A percentile compares a stretch with the other conserved stretches of the same genome.
phyloP scores from a whole-genome alignment of 2,329 filamentous ascomycete species.

The Xylariaceae sp. region DNA sequence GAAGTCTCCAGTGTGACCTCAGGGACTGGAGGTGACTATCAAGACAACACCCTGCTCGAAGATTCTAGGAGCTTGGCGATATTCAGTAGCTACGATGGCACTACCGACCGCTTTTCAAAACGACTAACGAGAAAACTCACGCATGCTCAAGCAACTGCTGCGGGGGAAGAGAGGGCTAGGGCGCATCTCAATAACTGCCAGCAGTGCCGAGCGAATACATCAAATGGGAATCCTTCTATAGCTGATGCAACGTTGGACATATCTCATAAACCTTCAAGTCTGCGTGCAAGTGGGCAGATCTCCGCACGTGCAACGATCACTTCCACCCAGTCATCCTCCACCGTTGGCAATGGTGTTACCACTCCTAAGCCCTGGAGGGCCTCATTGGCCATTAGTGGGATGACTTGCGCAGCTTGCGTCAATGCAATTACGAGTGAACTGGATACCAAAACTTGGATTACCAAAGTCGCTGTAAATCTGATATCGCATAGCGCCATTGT shows the following conservation, averaged over 20 bases:
- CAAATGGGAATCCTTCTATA: slow-evolving; percentile 6
- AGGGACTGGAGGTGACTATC: slow-evolving; percentile 39
- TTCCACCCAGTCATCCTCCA: slow-evolving; percentile 27
- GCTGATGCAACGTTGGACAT: slow-evolving; percentile 13
- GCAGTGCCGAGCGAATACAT: slow-evolving; percentile 44
- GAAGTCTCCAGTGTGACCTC: slow-evolving; percentile 58
- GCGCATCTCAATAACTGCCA: slow-evolving; percentile 52
- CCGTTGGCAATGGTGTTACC: slow-evolving; percentile 13
- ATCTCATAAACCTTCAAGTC: slow-evolving; percentile 3
- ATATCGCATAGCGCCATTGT: slow-evolving; percentile 71
- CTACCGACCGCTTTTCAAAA: slow-evolving; percentile 30
- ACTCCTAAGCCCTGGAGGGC: slow-evolving; percentile 36
- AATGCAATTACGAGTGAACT: slow-evolving; percentile 67
- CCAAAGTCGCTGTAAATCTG: slow-evolving; percentile 65
- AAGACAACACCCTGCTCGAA: slow-evolving; percentile 27
- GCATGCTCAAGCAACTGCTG: slow-evolving; percentile 21
- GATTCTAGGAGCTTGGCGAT: slow-evolving; percentile 24
- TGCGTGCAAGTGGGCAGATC: slow-evolving; percentile 48
- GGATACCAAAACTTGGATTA: slow-evolving; percentile 62
- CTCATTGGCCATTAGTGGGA: slow-evolving; percentile 66
- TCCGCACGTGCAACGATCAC: slow-evolving; percentile 47
- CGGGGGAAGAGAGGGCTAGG: slow-evolving; percentile 31
- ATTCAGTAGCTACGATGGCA: slow-evolving; percentile 21
- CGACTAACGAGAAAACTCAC: slow-evolving; percentile 10
- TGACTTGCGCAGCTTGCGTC: slow-evolving; percentile 75